A percentile compares a stretch with the other conserved stretches of the same genome.
Evolutionary conservation across 306 rosid species (phyloP).

Genomic region (Malus domestica): ASM211411v1 NC_041796.1:22671501-22672000

Average conservation of each 20-base stretch:
- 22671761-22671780: too few relatives aligned
- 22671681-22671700: too few relatives aligned
- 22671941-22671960: slow-evolving; percentile 42
- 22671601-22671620: too few relatives aligned
- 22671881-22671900: not conserved
- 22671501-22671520: too few relatives aligned
- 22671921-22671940: slow-evolving; percentile 42
- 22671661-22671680: not conserved
- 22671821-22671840: not conserved
- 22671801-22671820: not conserved
- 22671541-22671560: too few relatives aligned
- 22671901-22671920: slow-evolving; percentile 18
- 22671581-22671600: too few relatives aligned
- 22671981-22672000: slow-evolving; percentile 40
- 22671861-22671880: not conserved
- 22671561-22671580: too few relatives aligned
- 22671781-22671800: not conserved
- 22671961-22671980: slow-evolving; percentile 34
- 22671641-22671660: too few relatives aligned
- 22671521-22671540: too few relatives aligned
- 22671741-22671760: not conserved
- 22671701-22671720: not conserved
- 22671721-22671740: not conserved
- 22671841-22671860: not conserved
- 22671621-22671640: too few relatives aligned